phyloP scores from a whole-genome alignment of 2,329 filamentous ascomycete genomes.

The Mariannaea sp. region DNA sequence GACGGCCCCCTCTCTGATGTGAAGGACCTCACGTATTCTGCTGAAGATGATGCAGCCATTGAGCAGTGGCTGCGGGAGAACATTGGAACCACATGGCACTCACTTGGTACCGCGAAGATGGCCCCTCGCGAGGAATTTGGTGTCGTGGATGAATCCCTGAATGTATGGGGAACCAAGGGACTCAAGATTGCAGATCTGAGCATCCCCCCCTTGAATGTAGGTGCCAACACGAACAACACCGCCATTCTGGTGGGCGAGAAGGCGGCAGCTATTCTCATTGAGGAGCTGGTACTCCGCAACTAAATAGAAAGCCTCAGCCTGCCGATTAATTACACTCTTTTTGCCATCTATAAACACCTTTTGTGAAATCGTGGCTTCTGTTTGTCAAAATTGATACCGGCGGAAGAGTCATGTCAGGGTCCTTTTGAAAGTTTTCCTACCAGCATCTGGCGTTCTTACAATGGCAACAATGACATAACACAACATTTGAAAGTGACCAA shows the following conservation, averaged over 20 bases:
- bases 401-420: too few species aligned
- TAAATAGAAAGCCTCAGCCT: too few species aligned
- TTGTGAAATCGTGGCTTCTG: too few species aligned
- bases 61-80: constrained; percentile 50
- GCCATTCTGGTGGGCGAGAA: constrained; percentile 56
- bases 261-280: constrained; percentile 48
- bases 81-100: constrained; percentile 52
- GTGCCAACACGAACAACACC: constrained; percentile 54
- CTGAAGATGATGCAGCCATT: constrained; percentile 56
- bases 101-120: constrained; percentile 54
- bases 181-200: constrained; percentile 50
- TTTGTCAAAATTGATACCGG: too few species aligned
- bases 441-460: too few species aligned
- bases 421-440: too few species aligned
- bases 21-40: constrained; percentile 52
- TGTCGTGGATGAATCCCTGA: constrained; percentile 44
- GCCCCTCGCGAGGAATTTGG: constrained; percentile 46
- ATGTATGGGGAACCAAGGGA: constrained; percentile 49
- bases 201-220: constrained; percentile 47
- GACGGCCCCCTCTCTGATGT: constrained; percentile 44
- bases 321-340: too few species aligned
- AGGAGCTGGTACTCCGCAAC: constrained; percentile 39
- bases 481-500: too few species aligned
- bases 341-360: too few species aligned
- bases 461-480: too few species aligned